phyloP scores from a whole-genome alignment of 2,329 filamentous ascomycete species.

The Exophiala sideris region DNA sequence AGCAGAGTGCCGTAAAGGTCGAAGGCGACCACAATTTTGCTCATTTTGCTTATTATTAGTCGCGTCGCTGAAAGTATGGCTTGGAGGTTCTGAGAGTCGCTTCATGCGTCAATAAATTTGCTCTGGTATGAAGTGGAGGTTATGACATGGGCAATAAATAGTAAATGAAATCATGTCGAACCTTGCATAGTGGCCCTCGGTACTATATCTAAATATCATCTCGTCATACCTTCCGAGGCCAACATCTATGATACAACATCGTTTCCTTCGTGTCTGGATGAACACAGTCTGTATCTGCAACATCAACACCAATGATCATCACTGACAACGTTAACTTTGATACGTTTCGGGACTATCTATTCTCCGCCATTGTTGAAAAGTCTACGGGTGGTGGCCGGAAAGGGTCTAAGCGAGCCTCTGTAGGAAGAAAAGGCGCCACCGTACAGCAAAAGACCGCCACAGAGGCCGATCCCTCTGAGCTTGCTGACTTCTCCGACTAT shows the following conservation, averaged over 20 bases:
- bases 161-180: too few species aligned
- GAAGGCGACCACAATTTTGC: slow-evolving; percentile 59
- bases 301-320: slow-evolving; percentile 19
- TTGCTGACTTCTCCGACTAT: slow-evolving; percentile 80
- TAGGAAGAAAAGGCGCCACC: slow-evolving; percentile 36
- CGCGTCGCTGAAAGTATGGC: too few species aligned
- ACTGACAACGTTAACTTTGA: slow-evolving; percentile 56
- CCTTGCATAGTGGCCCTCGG: too few species aligned
- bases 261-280: not conserved
- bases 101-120: not conserved
- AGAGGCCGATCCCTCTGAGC: slow-evolving; percentile 57
- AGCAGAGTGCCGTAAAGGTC: slow-evolving; percentile 74
- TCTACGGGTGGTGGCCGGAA: slow-evolving; percentile 39
- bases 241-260: not conserved
- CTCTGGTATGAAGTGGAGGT: not conserved
- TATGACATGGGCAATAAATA: not conserved
- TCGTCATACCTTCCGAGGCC: not conserved
- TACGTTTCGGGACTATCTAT: slow-evolving; percentile 71
- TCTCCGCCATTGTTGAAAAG: slow-evolving; percentile 63
- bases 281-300: not conserved
- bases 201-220: not conserved
- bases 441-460: slow-evolving; percentile 15
- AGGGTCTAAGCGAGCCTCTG: slow-evolving; percentile 30
- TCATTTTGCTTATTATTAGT: slow-evolving; percentile 3
- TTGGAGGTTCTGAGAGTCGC: too few species aligned